Conservation (phyloP, 495 filamentous ascomycete genomes). For the Aspergillus diversus region DNA sequence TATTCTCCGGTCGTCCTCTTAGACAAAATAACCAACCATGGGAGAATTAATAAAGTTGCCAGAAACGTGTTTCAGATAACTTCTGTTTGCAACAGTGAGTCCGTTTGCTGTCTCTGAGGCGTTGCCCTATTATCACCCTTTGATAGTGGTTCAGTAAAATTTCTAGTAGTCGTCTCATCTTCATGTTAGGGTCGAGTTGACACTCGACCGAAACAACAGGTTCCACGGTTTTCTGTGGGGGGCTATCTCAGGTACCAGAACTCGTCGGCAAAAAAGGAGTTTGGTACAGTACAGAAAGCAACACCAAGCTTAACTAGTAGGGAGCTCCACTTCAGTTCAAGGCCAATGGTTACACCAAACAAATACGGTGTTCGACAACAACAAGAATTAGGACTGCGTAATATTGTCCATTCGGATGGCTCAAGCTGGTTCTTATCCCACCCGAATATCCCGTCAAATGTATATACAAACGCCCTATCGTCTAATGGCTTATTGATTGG, state of each 20-base stretch:
- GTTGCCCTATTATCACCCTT: neutral
- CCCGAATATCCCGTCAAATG: neutral
- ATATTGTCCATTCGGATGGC: too few species aligned
- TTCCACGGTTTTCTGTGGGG: conserved; percentile 22
- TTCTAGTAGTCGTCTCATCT: neutral
- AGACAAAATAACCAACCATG: conserved; percentile 12
- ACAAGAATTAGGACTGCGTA: neutral
- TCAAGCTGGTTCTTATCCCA: neutral
- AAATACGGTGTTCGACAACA: conserved; percentile 11
- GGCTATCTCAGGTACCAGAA: conserved; percentile 18
- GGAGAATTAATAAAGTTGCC: conserved; percentile 9
- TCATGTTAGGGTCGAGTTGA: conserved; percentile 13
- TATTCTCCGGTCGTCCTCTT: conserved; percentile 1
- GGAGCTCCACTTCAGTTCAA: conserved; percentile 15
- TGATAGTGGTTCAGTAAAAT: neutral
- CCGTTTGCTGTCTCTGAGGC: neutral
- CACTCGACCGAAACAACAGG: conserved; percentile 17
- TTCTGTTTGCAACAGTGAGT: neutral
- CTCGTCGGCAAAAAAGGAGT: conserved; percentile 5
- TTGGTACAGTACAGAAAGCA: conserved; percentile 9
- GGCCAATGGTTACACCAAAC: conserved; percentile 13
- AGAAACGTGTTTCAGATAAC: conserved; percentile 14
- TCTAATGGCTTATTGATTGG: neutral
- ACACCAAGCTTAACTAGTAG: conserved; percentile 12
- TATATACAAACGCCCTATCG: neutral